Conservation (phyloP, 2,329 filamentous ascomycete genomes). For the Botrytis paeoniae region DNA sequence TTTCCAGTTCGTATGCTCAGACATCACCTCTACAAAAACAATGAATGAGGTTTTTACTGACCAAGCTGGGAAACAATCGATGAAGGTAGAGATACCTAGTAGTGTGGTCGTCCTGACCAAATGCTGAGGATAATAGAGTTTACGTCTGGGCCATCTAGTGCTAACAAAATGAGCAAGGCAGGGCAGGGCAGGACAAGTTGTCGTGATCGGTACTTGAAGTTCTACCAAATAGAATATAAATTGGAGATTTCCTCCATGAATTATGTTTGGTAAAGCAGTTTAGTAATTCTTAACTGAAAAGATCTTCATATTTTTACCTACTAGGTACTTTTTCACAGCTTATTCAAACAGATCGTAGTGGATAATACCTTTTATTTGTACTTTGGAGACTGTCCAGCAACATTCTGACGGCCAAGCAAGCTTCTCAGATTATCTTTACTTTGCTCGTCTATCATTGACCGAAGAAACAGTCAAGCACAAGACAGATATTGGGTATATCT, state of each 20-base stretch:
- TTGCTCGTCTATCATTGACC: not conserved
- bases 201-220: not conserved
- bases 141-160: not conserved
- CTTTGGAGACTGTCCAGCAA: not conserved
- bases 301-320: too few species aligned
- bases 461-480: too few species aligned
- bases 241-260: not conserved
- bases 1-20: not conserved
- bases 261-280: not conserved
- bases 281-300: too few species aligned
- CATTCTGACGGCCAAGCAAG: not conserved
- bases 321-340: too few species aligned
- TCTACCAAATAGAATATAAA: not conserved
- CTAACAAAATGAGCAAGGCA: accelerated
- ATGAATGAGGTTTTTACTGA: not conserved
- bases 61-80: not conserved
- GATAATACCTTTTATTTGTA: not conserved
- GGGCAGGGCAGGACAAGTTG: not conserved
- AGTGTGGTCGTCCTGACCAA: not conserved
- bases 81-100: not conserved
- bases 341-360: not conserved
- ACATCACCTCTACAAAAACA: not conserved
- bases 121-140: not conserved
- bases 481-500: not conserved
- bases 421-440: not conserved